Evolutionary conservation across 208 protist genomes (phyloP).

Genomic region (Sergeia podlipaevii): DNA sequence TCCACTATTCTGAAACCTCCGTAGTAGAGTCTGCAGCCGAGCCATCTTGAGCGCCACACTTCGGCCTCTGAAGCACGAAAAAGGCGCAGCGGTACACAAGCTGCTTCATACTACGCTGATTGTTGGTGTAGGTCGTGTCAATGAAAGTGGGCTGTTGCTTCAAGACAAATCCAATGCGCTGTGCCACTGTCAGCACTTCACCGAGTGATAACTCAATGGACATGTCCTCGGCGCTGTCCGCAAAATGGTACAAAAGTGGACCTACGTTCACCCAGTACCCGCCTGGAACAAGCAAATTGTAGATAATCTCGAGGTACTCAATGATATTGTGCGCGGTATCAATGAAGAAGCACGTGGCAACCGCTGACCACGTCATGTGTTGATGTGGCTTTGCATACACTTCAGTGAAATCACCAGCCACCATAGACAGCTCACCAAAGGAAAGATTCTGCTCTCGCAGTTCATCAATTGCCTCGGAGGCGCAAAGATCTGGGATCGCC

Average conservation of each 20-base stretch:
- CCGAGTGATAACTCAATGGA: conserved; percentile 90
- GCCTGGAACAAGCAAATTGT: conserved; percentile 84
- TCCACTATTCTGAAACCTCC: not conserved
- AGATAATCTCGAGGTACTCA: conserved; percentile 94
- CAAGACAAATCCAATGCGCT: conserved; percentile 80
- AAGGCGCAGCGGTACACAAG: conserved; percentile 88
- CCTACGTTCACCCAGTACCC: conserved; percentile 96
- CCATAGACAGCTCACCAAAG: conserved; percentile 94
- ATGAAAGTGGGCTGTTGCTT: conserved; percentile 60
- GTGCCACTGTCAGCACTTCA: conserved; percentile 79
- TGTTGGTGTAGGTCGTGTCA: conserved; percentile 90
- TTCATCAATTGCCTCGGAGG: conserved; percentile 69
- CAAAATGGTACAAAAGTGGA: conserved; percentile 96
- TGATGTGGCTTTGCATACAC: conserved; percentile 90
- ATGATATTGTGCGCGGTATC: conserved; percentile 97
- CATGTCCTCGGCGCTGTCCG: conserved; percentile 81
- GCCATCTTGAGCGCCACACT: no score
- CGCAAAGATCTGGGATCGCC: conserved; percentile 90
- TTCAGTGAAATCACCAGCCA: conserved; percentile 96
- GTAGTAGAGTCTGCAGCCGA: no score
- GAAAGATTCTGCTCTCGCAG: conserved; percentile 37
- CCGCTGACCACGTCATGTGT: conserved; percentile 83
- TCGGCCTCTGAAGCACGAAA: conserved; percentile 82
- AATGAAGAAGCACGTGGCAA: conserved; percentile 97
- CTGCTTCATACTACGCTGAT: conserved; percentile 91